Evolutionary conservation across 2,329 filamentous ascomycete genomes (phyloP).

Genomic region (Aureobasidium pullulans): DNA sequence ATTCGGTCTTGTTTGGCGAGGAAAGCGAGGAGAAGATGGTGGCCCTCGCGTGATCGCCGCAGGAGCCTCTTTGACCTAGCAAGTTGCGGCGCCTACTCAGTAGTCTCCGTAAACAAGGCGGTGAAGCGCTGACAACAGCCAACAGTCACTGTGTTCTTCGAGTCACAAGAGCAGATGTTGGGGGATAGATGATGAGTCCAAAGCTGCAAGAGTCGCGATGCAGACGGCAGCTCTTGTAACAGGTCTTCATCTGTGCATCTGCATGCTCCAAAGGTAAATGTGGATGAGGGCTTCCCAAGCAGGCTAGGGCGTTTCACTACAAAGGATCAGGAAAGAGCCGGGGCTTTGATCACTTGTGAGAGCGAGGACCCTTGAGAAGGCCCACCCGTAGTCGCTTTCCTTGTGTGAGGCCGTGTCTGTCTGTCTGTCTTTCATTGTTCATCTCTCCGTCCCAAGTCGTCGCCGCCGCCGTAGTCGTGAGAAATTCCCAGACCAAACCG

Average conservation of each 20-base stretch:
- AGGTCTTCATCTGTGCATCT: neutral
- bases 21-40: constrained; percentile 2
- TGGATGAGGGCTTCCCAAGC: neutral
- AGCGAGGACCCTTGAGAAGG: constrained; percentile 3
- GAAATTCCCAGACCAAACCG: neutral
- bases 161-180: neutral
- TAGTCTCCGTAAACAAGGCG: neutral
- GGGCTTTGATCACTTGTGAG: neutral
- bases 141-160: neutral
- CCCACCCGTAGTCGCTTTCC: neutral
- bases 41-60: constrained; percentile 1
- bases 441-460: neutral
- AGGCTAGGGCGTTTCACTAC: neutral
- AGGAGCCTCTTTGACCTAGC: neutral
- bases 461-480: neutral
- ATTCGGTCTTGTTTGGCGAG: neutral
- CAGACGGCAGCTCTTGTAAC: neutral
- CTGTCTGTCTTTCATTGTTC: constrained; percentile 8
- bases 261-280: neutral
- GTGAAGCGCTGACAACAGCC: neutral
- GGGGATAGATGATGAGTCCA: neutral
- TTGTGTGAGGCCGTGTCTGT: constrained; percentile 1
- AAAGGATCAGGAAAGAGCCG: neutral
- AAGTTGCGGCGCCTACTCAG: neutral
- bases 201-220: neutral